phyloP scores from a whole-genome alignment of 2,329 filamentous ascomycete genomes.

The Rhinocladiella similis region DNA sequence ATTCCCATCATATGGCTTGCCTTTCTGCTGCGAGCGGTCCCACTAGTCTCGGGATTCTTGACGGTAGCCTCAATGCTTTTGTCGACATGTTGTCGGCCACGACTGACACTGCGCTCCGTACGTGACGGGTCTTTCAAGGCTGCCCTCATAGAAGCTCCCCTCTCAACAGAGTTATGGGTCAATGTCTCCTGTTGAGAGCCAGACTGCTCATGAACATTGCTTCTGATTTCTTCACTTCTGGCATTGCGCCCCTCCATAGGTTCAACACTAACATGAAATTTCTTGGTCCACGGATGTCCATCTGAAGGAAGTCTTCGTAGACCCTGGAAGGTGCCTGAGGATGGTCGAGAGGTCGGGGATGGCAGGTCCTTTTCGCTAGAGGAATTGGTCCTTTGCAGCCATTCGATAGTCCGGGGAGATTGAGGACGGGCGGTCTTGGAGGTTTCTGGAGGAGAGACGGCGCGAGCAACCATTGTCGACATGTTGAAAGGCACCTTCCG shows the following conservation, averaged over 20 bases:
- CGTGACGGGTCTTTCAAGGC: constrained; percentile 28
- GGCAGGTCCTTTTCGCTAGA: constrained; percentile 9
- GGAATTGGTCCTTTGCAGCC: constrained; percentile 19
- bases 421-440: constrained; percentile 9
- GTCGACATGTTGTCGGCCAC: constrained; percentile 53
- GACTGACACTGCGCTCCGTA: constrained; percentile 42
- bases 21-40: constrained; percentile 62
- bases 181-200: constrained; percentile 26
- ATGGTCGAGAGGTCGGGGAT: constrained; percentile 9
- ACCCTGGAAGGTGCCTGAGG: constrained; percentile 20
- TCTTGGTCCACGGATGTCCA: constrained; percentile 24
- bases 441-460: constrained; percentile 21
- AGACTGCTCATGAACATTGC: constrained; percentile 14
- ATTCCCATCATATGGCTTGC: constrained; percentile 65
- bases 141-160: constrained; percentile 28
- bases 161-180: constrained; percentile 22
- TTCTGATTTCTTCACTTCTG: constrained; percentile 4
- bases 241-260: constrained; percentile 8
- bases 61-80: constrained; percentile 65
- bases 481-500: constrained; percentile 18
- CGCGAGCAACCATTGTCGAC: constrained; percentile 21
- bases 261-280: constrained; percentile 23
- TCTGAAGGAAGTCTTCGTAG: constrained; percentile 26
- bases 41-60: constrained; percentile 55
- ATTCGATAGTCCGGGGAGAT: constrained; percentile 16